These are phyloP conservation scores for Colletotrichum simmondsii DNA, from an alignment of 2,329 filamentous ascomycete species.

Conservation along the genomic window DNA sequence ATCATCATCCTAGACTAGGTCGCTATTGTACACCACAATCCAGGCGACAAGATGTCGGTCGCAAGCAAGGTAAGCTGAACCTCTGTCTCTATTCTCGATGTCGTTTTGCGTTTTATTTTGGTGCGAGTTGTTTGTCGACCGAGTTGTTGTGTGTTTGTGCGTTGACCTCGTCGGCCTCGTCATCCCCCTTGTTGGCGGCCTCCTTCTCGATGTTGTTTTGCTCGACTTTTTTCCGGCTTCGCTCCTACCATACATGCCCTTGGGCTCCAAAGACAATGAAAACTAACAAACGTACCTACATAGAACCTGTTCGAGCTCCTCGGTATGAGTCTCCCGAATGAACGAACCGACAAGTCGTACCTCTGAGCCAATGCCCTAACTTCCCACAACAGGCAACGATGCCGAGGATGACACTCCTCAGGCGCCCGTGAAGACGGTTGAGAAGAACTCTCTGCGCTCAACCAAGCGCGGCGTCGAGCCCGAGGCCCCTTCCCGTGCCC, in stretches of 20 bases:
- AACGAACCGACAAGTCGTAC: constrained; percentile 36
- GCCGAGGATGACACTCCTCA: constrained; percentile 77
- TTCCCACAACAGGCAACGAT: constrained; percentile 64
- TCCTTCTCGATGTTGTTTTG: neutral
- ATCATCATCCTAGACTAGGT: constrained; percentile 38
- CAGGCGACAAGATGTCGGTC: constrained; percentile 39
- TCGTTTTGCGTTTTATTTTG: constrained; percentile 1
- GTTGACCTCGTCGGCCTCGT: neutral
- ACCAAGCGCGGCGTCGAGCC: constrained; percentile 88
- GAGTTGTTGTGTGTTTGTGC: constrained; percentile 8
- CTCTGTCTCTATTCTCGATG: constrained; percentile 8
- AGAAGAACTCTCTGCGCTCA: constrained; percentile 81
- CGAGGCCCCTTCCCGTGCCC: constrained; percentile 69
- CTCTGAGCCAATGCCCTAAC: constrained; percentile 32
- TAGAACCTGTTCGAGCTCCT: constrained; percentile 99
- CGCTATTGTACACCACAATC: constrained; percentile 39
- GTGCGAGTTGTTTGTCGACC: constrained; percentile 2
- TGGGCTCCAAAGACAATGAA: neutral
- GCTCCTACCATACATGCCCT: neutral
- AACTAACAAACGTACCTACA: constrained; percentile 13
- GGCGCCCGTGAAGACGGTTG: constrained; percentile 87
- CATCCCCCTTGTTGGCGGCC: neutral
- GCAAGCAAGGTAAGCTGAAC: constrained; percentile 35
- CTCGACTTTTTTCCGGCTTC: neutral
- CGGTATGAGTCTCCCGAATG: constrained; percentile 71